These are phyloP conservation scores for Ascochyta clinopodiicola DNA, from an alignment of 2,329 filamentous ascomycete genomes.

Conservation along the genomic window DNA sequence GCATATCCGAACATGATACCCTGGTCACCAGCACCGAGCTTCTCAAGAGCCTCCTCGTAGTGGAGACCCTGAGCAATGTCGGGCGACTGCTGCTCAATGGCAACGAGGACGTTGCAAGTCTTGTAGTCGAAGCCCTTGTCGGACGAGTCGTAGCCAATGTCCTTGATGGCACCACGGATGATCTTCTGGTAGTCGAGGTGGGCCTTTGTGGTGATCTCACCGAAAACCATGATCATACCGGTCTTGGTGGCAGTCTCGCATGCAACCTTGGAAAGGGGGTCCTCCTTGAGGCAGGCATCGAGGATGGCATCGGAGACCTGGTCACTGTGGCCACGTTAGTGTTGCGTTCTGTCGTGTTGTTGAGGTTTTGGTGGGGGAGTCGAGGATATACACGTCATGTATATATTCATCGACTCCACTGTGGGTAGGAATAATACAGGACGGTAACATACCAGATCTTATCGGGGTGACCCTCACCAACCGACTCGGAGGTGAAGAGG, in stretches of 20 bases:
- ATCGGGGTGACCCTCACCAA: conserved; percentile 74
- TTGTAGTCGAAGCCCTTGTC: conserved; percentile 99
- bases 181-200: conserved; percentile 97
- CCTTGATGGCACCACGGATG: conserved; percentile 93
- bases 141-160: conserved; percentile 97
- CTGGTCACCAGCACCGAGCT: conserved; percentile 98
- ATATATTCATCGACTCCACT: not conserved
- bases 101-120: conserved; percentile 97
- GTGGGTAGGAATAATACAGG: not conserved
- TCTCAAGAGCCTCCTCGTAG: conserved; percentile 96
- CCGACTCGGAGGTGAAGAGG: conserved; percentile 60
- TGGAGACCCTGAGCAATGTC: conserved; percentile 99
- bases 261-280: conserved; percentile 96
- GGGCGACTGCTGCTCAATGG: conserved; percentile 98
- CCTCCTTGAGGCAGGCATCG: conserved; percentile 93
- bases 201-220: conserved; percentile 96
- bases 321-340: conserved; percentile 63
- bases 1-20: conserved; percentile 99
- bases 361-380: conserved; percentile 4
- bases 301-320: conserved; percentile 98
- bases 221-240: conserved; percentile 88
- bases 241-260: conserved; percentile 99
- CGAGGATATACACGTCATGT: conserved; percentile 12
- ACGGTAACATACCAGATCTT: conserved; percentile 75
- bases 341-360: not conserved